phyloP scores from a whole-genome alignment of 179 eudicot species.

The Beta macrorhiza region DNA sequence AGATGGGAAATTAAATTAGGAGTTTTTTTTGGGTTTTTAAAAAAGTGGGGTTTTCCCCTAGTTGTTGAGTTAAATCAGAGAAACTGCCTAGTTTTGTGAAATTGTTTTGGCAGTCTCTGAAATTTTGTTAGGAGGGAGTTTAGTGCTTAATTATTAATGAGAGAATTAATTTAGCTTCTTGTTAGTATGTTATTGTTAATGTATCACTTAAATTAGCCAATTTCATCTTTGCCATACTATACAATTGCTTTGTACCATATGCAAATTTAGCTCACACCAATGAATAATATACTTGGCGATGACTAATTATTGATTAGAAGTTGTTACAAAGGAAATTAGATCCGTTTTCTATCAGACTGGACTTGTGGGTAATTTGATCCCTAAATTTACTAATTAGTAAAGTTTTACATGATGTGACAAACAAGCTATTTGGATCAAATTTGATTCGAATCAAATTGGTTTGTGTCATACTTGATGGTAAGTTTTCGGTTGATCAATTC shows the following conservation, averaged over 20 bases:
- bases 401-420: too few species aligned
- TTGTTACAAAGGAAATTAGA: too few species aligned
- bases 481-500: too few species aligned
- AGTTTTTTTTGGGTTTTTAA: neutral
- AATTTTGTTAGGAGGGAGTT: conserved; percentile 30
- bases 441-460: neutral
- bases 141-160: conserved; percentile 2
- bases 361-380: too few species aligned
- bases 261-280: too few species aligned
- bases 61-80: conserved; percentile 14
- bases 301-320: neutral
- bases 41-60: neutral
- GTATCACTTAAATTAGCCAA: neutral
- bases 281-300: neutral
- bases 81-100: conserved; percentile 21
- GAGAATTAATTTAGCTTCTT: neutral
- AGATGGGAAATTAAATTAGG: conserved; percentile 14
- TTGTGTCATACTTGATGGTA: too few species aligned
- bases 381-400: too few species aligned
- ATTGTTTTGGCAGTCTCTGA: conserved; percentile 27
- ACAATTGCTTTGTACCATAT: too few species aligned
- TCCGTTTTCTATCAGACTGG: too few species aligned
- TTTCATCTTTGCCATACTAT: neutral
- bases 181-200: neutral
- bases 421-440: neutral